phyloP scores from a whole-genome alignment of 164 flowering plant species.

The Chloranthus sessilifolius region DNA sequence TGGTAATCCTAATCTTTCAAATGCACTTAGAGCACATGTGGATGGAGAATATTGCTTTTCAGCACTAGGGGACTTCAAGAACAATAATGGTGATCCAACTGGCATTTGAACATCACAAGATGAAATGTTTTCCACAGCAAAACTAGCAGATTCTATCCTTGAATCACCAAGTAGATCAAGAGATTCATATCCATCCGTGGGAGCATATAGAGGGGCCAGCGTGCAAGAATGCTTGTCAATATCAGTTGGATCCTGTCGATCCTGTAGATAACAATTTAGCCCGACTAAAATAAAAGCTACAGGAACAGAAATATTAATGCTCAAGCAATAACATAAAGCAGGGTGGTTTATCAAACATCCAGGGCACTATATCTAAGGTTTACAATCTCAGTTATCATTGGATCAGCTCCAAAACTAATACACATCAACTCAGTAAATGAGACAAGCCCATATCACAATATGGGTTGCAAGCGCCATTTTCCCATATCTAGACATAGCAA shows the following conservation, averaged over 20 bases:
- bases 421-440: too few relatives aligned
- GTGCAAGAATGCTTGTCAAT: slow-evolving; percentile 1
- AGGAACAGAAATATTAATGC: background rate
- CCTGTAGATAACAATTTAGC: background rate
- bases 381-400: too few relatives aligned
- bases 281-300: too few relatives aligned
- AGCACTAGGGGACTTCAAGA: slow-evolving; percentile 3
- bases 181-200: slow-evolving; percentile 11
- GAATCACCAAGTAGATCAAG: slow-evolving; percentile 10
- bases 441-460: too few relatives aligned
- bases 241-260: slow-evolving; percentile 30
- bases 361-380: too few relatives aligned
- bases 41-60: slow-evolving; percentile 10
- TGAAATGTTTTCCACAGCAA: slow-evolving; percentile 13
- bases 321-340: too few relatives aligned
- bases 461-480: too few relatives aligned
- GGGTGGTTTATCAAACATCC: too few relatives aligned
- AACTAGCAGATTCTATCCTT: slow-evolving; percentile 5
- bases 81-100: slow-evolving; percentile 4
- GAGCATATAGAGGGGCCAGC: slow-evolving; percentile 7
- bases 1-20: slow-evolving; percentile 36
- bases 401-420: too few relatives aligned
- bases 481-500: too few relatives aligned
- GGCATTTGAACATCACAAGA: slow-evolving; percentile 16
- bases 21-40: slow-evolving; percentile 25